phyloP scores from a whole-genome alignment of 257 asterid species.

The Solanum paucissectum region DNA sequence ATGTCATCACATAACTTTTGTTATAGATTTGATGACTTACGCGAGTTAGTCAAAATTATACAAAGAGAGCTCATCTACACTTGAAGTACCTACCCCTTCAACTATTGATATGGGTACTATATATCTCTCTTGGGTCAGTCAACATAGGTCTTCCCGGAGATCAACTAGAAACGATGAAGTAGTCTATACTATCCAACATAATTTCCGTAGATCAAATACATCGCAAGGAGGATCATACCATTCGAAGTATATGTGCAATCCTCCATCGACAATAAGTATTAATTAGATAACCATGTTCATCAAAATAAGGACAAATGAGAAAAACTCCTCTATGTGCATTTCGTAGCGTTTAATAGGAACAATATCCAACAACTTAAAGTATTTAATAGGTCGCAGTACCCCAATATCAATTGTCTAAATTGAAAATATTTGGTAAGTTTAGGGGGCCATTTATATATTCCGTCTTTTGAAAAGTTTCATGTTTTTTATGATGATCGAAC shows the following conservation, averaged over 20 bases:
- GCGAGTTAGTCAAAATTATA: not conserved
- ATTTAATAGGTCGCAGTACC: too few species aligned
- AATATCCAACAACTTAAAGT: too few species aligned
- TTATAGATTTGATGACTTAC: not conserved
- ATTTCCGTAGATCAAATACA: too few species aligned
- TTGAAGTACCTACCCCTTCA: not conserved
- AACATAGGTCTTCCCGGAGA: not conserved
- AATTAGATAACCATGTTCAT: too few species aligned
- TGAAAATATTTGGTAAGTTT: not conserved
- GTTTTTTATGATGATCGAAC: not conserved
- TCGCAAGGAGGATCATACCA: too few species aligned
- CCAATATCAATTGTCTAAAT: not conserved
- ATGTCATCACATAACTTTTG: not conserved
- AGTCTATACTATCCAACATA: too few species aligned
- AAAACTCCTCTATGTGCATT: too few species aligned
- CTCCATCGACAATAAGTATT: too few species aligned
- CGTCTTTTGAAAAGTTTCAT: not conserved
- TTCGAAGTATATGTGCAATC: too few species aligned
- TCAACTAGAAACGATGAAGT: too few species aligned
- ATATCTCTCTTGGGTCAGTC: not conserved
- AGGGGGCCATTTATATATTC: not conserved
- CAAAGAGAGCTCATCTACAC: not conserved
- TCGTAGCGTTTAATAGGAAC: too few species aligned
- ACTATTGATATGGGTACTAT: not conserved
- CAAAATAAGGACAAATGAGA: too few species aligned